Base-by-base conservation (phyloP, 2,329 filamentous ascomycete genomes). In the Diaporthe vexans region DNA sequence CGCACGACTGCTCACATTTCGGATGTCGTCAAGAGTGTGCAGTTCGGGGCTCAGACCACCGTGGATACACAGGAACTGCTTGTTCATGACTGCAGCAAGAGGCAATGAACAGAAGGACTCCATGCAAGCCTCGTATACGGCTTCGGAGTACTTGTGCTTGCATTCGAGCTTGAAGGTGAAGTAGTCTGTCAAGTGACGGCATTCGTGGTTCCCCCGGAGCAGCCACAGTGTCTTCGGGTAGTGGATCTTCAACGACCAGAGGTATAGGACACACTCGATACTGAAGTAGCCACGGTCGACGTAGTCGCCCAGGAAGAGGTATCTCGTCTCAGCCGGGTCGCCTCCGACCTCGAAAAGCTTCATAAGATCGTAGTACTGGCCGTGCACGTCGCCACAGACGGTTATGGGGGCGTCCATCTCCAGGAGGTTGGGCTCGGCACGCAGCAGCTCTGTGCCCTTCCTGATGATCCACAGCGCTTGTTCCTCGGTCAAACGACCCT, bases 341-440 rank as follows among this genome's bases (percentile, higher is more conserved):
- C 97, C 97, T 78, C 97, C 97, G 69, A 99, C 97, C 85, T 99
- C 97, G 81, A 99, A 99, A 46, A 99, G 90, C 88, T 99, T 99
- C 97, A 99, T 99, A 82, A 99, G 86, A 84, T 99, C 97, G 84
- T 98, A 99, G 87, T 98, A 99, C 86, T 99, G 97, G 78, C 97
- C 97, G 85, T 99, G 97, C 72, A 99, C 95, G 81, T 99, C 97
- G 82, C 97, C 97, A 81, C 97, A 99, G 68, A 99, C 97, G 13
- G 97, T 99, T 82, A 99, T 99, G 76, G 97, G 97, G 54, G 97
- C 97, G 84, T 99, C 97, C 97, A 99, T 99, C 88, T 99, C 97
- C 78, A 99, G 89, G 77, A 99, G 88, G 84, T 98, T 99, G 77
- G 97, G 96, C 86, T 99, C 97, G 76, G 93, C 89, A 81, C 93